Evolutionary conservation across 306 rosid species (phyloP).

Genomic region (Pachyrhizus erosus): DNA sequence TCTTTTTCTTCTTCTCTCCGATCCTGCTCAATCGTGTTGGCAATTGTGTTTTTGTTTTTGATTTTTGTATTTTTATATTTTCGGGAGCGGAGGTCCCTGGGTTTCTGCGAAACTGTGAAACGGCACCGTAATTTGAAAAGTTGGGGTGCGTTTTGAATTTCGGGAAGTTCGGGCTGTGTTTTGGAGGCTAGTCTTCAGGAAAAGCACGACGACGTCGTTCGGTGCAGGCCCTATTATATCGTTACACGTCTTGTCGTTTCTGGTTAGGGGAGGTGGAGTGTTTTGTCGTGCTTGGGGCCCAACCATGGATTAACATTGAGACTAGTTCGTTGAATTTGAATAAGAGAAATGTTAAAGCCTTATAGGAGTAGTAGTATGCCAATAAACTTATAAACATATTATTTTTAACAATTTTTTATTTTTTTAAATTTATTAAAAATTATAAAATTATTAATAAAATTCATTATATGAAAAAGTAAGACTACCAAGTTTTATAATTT

Average conservation of each 20-base stretch:
- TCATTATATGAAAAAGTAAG: too few relatives aligned
- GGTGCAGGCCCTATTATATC: constrained; percentile 54
- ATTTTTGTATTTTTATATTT: neutral
- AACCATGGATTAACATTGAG: neutral
- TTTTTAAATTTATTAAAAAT: too few relatives aligned
- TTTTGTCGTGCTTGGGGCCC: neutral
- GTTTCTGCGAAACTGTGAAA: constrained; percentile 37
- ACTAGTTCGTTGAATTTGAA: neutral
- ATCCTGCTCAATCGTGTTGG: constrained; percentile 36
- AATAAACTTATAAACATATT: too few relatives aligned
- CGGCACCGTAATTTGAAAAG: constrained; percentile 47
- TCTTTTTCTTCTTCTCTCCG: constrained; percentile 22
- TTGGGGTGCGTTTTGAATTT: constrained; percentile 30
- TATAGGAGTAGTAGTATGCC: too few relatives aligned
- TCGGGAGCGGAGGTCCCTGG: constrained; percentile 45
- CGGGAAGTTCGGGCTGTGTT: neutral
- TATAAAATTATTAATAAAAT: too few relatives aligned
- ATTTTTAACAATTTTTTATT: too few relatives aligned
- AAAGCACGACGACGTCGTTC: constrained; percentile 19
- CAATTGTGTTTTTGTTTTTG: neutral
- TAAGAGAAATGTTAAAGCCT: too few relatives aligned
- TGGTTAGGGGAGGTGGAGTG: neutral
- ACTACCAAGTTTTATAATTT: too few relatives aligned
- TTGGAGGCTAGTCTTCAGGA: neutral
- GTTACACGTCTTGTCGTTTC: constrained; percentile 38